phyloP scores from a whole-genome alignment of 2,329 filamentous ascomycete species.

The Aspergillus hiratsukae region DNA sequence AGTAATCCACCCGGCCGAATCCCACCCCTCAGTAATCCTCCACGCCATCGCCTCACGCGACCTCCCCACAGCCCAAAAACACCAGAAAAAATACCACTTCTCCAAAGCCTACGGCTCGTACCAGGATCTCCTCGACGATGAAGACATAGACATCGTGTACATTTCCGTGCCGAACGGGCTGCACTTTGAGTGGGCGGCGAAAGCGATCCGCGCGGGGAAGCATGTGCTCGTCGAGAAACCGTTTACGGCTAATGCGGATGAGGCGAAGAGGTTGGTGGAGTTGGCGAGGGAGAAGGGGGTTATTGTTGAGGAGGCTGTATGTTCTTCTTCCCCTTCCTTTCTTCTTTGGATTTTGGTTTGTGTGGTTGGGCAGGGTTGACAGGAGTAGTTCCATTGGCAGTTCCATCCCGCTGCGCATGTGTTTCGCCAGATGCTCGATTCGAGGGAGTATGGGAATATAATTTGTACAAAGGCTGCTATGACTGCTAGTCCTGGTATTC shows the following conservation, averaged over 20 bases:
- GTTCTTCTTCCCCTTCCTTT: neutral
- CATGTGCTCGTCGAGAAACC: conserved; percentile 30
- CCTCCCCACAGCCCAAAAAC: conserved; percentile 42
- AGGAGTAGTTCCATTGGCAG: conserved; percentile 33
- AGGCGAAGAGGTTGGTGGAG: conserved; percentile 45
- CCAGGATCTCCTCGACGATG: conserved; percentile 16
- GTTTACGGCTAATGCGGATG: conserved; percentile 22
- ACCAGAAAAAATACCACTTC: conserved; percentile 50
- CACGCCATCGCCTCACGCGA: conserved; percentile 52
- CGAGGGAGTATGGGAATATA: conserved; percentile 28
- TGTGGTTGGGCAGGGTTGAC: neutral
- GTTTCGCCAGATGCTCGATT: conserved; percentile 33
- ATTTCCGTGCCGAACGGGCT: conserved; percentile 43
- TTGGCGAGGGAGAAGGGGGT: conserved; percentile 34
- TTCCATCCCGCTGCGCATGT: conserved; percentile 41
- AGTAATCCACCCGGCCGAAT: conserved; percentile 4
- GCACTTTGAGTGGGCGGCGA: conserved; percentile 45
- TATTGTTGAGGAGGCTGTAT: conserved; percentile 48
- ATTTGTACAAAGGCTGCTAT: conserved; percentile 24
- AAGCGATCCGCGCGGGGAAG: conserved; percentile 25
- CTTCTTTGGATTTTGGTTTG: neutral
- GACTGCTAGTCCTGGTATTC: conserved; percentile 22
- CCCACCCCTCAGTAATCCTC: conserved; percentile 40
- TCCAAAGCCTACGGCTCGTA: conserved; percentile 35
- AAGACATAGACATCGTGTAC: conserved; percentile 48